Evolutionary conservation across 306 rosid genomes (phyloP), one percentile per base, ranked within the genome.

Genomic region (Cicer yamashitae): DNA sequence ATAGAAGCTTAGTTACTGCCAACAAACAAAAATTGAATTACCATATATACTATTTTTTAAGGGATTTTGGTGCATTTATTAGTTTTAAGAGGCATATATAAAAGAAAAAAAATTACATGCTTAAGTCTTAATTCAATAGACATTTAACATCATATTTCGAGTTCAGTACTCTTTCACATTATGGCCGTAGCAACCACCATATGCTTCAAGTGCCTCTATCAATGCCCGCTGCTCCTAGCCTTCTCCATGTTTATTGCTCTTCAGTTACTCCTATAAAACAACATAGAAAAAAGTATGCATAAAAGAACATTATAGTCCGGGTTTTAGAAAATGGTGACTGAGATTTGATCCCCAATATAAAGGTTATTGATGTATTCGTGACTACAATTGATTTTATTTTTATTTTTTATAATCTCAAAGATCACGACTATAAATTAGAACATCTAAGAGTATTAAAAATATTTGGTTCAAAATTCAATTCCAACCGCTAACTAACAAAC

Each of bases 221-320:
- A 71, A 89, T 81, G 57, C 77, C 86, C 56, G 38, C 88, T 7
- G 96, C 72, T 57, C 92, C 99, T 73, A 78, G 84, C 84, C 96
- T 90, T 8, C 93, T 90, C 97, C 99, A 92, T 7, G 96, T 81
- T 48, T 94, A 94, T 68, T 94, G 99, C 44, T 94, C 99, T 69
- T 94, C 99, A 6, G 97, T 94, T 10, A 92, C 98, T 57, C 99
- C 99, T 94, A 84, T 54, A 83, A 67, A 77, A 25, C 63, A 78
- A 12, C 12, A 22, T 10, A 14, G 2, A 7, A 37, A 18, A 18
- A 54, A 54, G 3, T 17, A 2, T 7, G 10, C 1, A 1, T 5
- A 22, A 58, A 10, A 10, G 10, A 9, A 13, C 62, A 57, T 20
- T 57, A 57, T 57, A 10, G 9, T 18, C 1, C 0, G 6, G 1